These are phyloP conservation scores for Paracoccidioides brasiliensis DNA, from an alignment of 2,329 filamentous ascomycete species.

Conservation along the genomic window DNA sequence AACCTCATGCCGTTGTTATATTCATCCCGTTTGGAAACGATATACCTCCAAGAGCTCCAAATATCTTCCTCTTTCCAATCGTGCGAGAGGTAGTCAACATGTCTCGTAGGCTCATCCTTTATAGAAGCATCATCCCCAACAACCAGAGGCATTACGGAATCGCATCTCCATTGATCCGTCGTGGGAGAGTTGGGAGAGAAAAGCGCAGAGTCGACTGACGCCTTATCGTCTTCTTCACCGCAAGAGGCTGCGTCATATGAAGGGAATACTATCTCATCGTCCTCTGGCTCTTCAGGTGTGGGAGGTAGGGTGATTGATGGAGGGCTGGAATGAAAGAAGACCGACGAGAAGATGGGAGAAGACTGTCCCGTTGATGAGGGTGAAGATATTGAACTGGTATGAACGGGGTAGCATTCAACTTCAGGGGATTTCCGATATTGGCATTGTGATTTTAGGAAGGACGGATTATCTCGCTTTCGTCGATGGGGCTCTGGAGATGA, in stretches of 20 bases:
- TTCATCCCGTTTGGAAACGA: conserved; percentile 63
- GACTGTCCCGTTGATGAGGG: conserved; percentile 27
- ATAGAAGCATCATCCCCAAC: conserved; percentile 64
- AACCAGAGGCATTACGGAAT: not conserved
- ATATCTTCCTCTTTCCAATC: conserved; percentile 93
- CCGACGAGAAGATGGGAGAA: conserved; percentile 24
- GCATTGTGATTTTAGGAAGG: conserved; percentile 11
- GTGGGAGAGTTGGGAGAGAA: conserved; percentile 7
- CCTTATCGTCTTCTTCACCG: conserved; percentile 11
- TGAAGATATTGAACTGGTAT: conserved; percentile 16
- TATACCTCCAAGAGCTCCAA: conserved; percentile 93
- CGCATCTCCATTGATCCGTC: not conserved
- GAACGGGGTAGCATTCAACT: not conserved
- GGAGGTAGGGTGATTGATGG: conserved; percentile 24
- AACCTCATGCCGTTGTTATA: conserved; percentile 71
- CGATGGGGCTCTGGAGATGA: conserved; percentile 22
- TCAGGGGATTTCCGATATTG: conserved; percentile 8
- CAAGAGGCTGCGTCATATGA: conserved; percentile 26
- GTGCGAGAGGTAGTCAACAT: conserved; percentile 92
- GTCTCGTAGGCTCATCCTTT: conserved; percentile 60
- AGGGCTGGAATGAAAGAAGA: conserved; percentile 16
- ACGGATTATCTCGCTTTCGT: not conserved
- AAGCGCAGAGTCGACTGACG: conserved; percentile 11
- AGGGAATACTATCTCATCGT: conserved; percentile 32
- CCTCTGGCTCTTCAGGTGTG: conserved; percentile 16